Evolutionary conservation across 768 basidiomycete genomes (phyloP).

Genomic region (Boletus rubroflammeus): DNA sequence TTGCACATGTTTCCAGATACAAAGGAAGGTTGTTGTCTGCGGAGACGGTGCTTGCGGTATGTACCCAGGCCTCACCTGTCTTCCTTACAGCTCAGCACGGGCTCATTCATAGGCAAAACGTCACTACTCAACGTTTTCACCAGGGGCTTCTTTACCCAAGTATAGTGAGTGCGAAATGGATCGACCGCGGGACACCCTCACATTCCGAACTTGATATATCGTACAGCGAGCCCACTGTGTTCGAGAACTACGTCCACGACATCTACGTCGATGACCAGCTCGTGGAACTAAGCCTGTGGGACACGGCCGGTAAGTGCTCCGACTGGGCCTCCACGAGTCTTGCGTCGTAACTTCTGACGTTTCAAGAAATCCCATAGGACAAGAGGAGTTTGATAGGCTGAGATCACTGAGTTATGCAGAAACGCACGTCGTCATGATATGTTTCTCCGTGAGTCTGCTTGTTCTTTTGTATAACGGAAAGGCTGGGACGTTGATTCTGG

Average conservation of each 20-base stretch:
- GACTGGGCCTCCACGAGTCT: neutral
- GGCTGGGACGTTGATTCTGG: neutral
- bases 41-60: slow-evolving; percentile 94
- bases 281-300: slow-evolving; percentile 94
- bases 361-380: slow-evolving; percentile 52
- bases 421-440: slow-evolving; percentile 94
- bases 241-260: slow-evolving; percentile 96
- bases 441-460: slow-evolving; percentile 72
- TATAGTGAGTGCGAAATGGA: slow-evolving; percentile 61
- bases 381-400: slow-evolving; percentile 93
- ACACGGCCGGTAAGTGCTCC: slow-evolving; percentile 76
- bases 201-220: neutral
- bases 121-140: slow-evolving; percentile 87
- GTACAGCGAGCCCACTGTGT: slow-evolving; percentile 84
- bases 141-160: slow-evolving; percentile 89
- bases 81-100: slow-evolving; percentile 11
- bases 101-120: slow-evolving; percentile 58
- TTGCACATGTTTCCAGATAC: slow-evolving; percentile 34
- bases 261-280: slow-evolving; percentile 80
- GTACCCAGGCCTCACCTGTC: neutral
- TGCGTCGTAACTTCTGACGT: slow-evolving; percentile 27
- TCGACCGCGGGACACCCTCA: neutral
- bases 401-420: slow-evolving; percentile 95
- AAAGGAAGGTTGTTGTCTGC: slow-evolving; percentile 80
- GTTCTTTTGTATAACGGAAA: neutral